These are phyloP conservation scores for Entomortierella parvispora DNA, from an alignment of 192 early-diverging fungal genomes.

Conservation along the genomic window DNA sequence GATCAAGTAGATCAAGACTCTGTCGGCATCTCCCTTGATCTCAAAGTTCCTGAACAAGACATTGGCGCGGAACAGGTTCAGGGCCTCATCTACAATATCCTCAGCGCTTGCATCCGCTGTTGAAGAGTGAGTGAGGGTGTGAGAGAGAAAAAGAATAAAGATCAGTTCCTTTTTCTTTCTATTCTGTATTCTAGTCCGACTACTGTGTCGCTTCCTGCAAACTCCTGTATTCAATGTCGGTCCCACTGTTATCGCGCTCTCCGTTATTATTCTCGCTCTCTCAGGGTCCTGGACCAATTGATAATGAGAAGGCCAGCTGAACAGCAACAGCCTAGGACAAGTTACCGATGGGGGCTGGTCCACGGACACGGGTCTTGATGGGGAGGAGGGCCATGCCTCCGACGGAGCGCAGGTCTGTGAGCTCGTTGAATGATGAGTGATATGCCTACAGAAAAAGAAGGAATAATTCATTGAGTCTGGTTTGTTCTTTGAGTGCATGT, in stretches of 20 bases:
- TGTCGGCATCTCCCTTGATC: slow-evolving; percentile 93
- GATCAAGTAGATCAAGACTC: slow-evolving; percentile 94
- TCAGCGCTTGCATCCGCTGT: slow-evolving; percentile 67
- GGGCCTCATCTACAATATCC: slow-evolving; percentile 95
- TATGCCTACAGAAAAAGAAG: slow-evolving; percentile 70
- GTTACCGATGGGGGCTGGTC: slow-evolving; percentile 82
- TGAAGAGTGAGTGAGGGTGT: neutral
- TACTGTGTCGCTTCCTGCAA: no score
- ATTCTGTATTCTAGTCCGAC: no score
- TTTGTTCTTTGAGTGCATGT: no score
- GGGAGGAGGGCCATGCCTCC: slow-evolving; percentile 92
- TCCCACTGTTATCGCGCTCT: no score
- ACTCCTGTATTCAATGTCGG: no score
- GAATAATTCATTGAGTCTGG: neutral
- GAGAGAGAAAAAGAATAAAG: slow-evolving; percentile 10
- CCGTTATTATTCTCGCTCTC: no score
- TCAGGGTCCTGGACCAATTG: no score
- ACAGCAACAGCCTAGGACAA: neutral
- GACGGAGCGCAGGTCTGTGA: slow-evolving; percentile 66
- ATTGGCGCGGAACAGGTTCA: slow-evolving; percentile 95
- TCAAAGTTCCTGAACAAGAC: slow-evolving; percentile 99
- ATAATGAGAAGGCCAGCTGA: no score
- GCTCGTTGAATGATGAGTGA: slow-evolving; percentile 86
- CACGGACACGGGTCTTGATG: slow-evolving; percentile 88
- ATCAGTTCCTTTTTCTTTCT: no score